Percentiles rank a stretch among this genome's conserved stretches.
phyloP scores from a whole-genome alignment of 345 rosid genomes.

The Aquilaria sinensis region DNA sequence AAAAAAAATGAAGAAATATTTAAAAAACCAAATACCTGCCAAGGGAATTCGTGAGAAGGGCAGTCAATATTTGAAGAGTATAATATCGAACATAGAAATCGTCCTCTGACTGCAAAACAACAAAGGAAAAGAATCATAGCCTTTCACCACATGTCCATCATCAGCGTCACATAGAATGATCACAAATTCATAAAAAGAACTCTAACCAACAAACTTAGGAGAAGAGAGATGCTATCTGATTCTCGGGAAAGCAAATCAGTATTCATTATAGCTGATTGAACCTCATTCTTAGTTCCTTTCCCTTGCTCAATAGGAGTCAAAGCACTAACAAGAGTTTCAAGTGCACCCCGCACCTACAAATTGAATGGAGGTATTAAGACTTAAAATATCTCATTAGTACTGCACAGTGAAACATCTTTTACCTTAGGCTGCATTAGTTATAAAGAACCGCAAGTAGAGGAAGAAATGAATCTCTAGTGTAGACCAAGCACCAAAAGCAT shows the following conservation, averaged over 20 bases:
- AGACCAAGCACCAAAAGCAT: too few relatives aligned
- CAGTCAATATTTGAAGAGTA: conserved; percentile 92
- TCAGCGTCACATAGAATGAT: neutral
- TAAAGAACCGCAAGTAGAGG: too few relatives aligned
- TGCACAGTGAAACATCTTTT: too few relatives aligned
- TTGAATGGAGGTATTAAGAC: too few relatives aligned
- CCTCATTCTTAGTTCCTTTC: conserved; percentile 68
- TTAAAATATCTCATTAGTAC: too few relatives aligned
- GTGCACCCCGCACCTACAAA: conserved; percentile 81
- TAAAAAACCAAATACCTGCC: conserved; percentile 53
- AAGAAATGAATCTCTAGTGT: too few relatives aligned
- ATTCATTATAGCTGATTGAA: conserved; percentile 90
- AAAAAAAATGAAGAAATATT: conserved; percentile 6
- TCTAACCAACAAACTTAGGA: conserved; percentile 88
- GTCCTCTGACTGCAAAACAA: conserved; percentile 72
- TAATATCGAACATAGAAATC: conserved; percentile 95
- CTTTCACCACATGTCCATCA: neutral
- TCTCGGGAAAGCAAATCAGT: conserved; percentile 92
- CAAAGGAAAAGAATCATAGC: conserved; percentile 1
- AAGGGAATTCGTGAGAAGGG: conserved; percentile 84
- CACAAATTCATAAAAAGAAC: conserved; percentile 3
- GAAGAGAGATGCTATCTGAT: conserved; percentile 88
- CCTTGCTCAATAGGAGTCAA: conserved; percentile 80
- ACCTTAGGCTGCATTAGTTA: too few relatives aligned
- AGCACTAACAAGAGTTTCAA: conserved; percentile 92